Base-by-base conservation (phyloP, 2,329 filamentous ascomycete genomes). In the Cladosporium halotolerans region DNA sequence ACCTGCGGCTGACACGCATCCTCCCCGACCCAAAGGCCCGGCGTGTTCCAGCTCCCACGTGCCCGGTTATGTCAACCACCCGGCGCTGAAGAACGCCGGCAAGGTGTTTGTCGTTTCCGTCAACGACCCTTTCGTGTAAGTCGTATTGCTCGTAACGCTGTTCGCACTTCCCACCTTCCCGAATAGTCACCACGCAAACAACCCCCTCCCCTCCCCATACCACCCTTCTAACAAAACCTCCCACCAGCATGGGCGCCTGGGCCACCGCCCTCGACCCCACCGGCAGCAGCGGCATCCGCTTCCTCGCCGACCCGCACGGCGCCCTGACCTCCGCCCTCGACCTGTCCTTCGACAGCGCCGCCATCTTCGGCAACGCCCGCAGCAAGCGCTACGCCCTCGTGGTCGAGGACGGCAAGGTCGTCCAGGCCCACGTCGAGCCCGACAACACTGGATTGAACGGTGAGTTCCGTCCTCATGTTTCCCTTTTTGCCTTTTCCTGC, bases 91-190 rank as follows among this genome's bases (percentile, higher is more conserved):
- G 74, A 78, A 85, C 56, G 89, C 88, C 31, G 91, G 90, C 45
- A 79, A 86, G 65, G 88, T 96, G 43, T 95, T 95, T 66, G 89
- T 97, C 39, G 83, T 97, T 53, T 84, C 88, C 13, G 91, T 96
- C 68, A 97, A 97, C 69, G 92, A 97, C 69, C 82, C 90, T 16
- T 96, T 96, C 69, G 91, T 96, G 88, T 51, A 51, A 51, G 48
- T 44, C 36, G 36, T 39, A 95, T 77, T 44, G 23, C 34, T n/a
- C 34, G 34, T 36, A 36, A 11, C 34, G 4, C 9, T 9, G 10
- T 36, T 1, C 4, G 7, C 34, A 11, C 34, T 5, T 36, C 34
- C 34, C 34, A 36, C 10, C n/a, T 36, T n/a, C n/a, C 34, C 10
- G 34, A n/a, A 36, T 36, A 11, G 34, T n/a, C 34, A 11, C 34